Percentiles rank a stretch among this genome's conserved stretches.
Evolutionary conservation across 257 asterid species (phyloP).

Genomic region (Knoxia roxburghii): DNA sequence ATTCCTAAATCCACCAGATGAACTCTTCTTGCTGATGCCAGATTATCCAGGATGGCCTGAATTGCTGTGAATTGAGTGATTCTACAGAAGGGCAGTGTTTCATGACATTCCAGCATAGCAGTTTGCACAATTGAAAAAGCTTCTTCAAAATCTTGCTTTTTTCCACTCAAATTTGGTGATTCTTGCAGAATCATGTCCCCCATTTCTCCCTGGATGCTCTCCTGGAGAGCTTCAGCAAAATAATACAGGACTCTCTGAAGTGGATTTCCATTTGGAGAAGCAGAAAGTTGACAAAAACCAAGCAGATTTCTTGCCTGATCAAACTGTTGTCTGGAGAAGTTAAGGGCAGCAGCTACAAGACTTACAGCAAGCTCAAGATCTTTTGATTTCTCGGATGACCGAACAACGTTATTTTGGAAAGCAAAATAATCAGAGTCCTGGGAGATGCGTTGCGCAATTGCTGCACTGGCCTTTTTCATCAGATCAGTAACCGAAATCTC

Average conservation of each 20-base stretch:
- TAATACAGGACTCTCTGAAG: slow-evolving; percentile 23
- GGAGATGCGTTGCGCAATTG: not conserved
- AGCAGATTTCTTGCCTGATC: slow-evolving; percentile 28
- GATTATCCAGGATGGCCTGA: slow-evolving; percentile 33
- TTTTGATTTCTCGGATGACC: slow-evolving; percentile 10
- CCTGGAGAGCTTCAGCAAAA: slow-evolving; percentile 31
- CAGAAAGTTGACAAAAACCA: slow-evolving; percentile 13
- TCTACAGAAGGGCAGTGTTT: slow-evolving; percentile 25
- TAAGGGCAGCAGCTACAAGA: slow-evolving; percentile 26
- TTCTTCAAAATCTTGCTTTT: slow-evolving; percentile 17
- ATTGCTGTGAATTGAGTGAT: slow-evolving; percentile 32
- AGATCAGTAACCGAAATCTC: slow-evolving; percentile 19
- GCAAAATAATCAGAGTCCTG: slow-evolving; percentile 11
- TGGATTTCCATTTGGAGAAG: slow-evolving; percentile 25
- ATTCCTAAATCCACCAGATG: slow-evolving; percentile 39
- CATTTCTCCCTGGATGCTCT: slow-evolving; percentile 25
- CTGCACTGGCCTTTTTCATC: slow-evolving; percentile 21
- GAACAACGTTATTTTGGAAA: slow-evolving; percentile 5
- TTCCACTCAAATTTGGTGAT: not conserved
- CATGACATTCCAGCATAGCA: slow-evolving; percentile 2
- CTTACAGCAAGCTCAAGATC: slow-evolving; percentile 24
- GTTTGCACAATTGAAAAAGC: slow-evolving; percentile 6
- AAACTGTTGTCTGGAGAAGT: slow-evolving; percentile 21
- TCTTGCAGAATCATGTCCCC: slow-evolving; percentile 12
- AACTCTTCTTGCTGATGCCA: slow-evolving; percentile 25